Evolutionary conservation across 441 rosid species (phyloP), one percentile per base, ranked within the genome.

Genomic region (Aquilaria agallochum): DNA sequence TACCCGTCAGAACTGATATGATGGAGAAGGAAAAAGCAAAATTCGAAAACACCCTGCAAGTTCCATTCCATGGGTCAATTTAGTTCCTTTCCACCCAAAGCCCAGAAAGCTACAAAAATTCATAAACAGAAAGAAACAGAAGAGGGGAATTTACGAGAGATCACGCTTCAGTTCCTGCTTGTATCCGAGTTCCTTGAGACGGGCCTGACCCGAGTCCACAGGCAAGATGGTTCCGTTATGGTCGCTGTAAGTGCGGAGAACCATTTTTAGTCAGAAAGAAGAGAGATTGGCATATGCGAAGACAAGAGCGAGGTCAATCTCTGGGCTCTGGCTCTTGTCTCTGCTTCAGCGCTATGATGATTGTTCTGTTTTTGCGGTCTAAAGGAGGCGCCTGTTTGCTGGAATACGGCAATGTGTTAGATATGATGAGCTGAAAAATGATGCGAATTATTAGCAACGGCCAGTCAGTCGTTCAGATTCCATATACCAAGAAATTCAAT

Each of bases 151-250:
- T 66, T 81, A 89, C 95, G 95, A 94, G 73, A 90, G 92, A 58
- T 90, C 92, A 46, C 97, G 97, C 82, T 90, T 90, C 68, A 94
- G 97, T 55, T 91, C 99, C 78, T 91, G 97, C 74, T 94, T 90
- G 89, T 94, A 94, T 40, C 99, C 96, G 48, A 94, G 92, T 81
- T 94, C 89, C 56, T 62, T 78, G 64, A 89, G 90, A 51, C 97
- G 95, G 55, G 79, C 59, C 65, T 80, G 84, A 59, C 99, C 94
- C 8, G 97, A 81, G 72, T 93, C 97, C 34, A 71, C 56, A 20
- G 27, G 27, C 58, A 70, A 42, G 52, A 13, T 59, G 48, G 15
- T 32, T 20, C 78, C 80, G 30, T 74, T 72, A 58, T 64, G 67
- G 10, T 56, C 52, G 7, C 59, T 20, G n/a, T 62, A 69, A 52